These are phyloP conservation scores for Colletotrichum chlorophyti DNA, from an alignment of 2,329 filamentous ascomycete species.

Conservation along the genomic window DNA sequence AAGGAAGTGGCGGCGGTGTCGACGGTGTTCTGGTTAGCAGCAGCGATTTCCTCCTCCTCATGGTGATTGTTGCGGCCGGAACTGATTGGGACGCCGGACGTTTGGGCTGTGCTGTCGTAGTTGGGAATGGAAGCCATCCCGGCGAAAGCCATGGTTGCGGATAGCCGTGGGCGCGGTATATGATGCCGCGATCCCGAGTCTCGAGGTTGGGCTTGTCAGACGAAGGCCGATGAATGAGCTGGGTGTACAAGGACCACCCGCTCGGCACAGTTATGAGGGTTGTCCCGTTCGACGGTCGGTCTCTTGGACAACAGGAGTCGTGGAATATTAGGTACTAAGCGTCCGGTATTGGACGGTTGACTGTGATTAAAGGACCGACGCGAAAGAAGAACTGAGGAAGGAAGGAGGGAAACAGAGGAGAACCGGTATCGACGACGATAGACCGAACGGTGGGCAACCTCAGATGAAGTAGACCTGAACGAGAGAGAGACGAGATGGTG, in stretches of 20 bases:
- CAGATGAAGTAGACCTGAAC: conserved; percentile 13
- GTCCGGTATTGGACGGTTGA: background rate
- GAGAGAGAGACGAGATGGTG: background rate
- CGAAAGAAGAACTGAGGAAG: background rate
- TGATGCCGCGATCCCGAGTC: background rate
- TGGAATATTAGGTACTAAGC: conserved; percentile 15
- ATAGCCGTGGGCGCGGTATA: background rate
- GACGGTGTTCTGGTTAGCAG: conserved; percentile 35
- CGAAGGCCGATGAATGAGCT: background rate
- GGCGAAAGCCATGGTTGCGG: conserved; percentile 46
- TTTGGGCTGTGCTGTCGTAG: conserved; percentile 56
- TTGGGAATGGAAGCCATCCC: conserved; percentile 48
- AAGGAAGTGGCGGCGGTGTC: conserved; percentile 44
- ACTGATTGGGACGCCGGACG: conserved; percentile 43
- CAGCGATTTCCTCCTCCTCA: conserved; percentile 35
- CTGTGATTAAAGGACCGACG: conserved; percentile 11
- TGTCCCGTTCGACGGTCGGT: background rate
- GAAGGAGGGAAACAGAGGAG: background rate
- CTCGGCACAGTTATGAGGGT: background rate
- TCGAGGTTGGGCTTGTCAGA: conserved; percentile 1
- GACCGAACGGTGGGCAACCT: background rate
- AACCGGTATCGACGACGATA: background rate
- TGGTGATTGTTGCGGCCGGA: conserved; percentile 35
- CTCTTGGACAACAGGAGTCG: background rate
- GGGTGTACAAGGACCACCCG: conserved; percentile 10